These are phyloP conservation scores for Clavispora vitiphila DNA, from an alignment of 805 yeast genomes.

Conservation along the genomic window DNA sequence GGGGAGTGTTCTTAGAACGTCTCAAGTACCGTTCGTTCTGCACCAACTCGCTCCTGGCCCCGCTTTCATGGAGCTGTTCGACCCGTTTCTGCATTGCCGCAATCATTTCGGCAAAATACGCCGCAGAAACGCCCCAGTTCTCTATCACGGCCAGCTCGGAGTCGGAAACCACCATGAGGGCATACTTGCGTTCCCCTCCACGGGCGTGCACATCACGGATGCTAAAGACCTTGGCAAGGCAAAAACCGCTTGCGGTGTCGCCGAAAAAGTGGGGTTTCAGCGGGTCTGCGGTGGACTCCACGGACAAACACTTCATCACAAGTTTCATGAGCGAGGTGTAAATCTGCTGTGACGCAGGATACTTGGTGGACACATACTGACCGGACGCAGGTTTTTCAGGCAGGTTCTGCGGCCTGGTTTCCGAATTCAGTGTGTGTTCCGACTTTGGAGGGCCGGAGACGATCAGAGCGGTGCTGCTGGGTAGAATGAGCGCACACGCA, in stretches of 20 bases:
- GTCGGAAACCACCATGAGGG: conserved; percentile 54
- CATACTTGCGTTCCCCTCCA: conserved; percentile 68
- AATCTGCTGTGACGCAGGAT: conserved; percentile 44
- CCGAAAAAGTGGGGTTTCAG: conserved; percentile 61
- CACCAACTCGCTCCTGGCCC: conserved; percentile 6
- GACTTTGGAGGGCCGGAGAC: conserved; percentile 11
- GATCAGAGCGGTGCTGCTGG: conserved; percentile 27
- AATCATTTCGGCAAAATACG: conserved; percentile 27
- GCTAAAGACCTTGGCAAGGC: conserved; percentile 57
- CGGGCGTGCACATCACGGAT: conserved; percentile 61
- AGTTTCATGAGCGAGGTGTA: conserved; percentile 55
- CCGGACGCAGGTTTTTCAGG: too few species aligned
- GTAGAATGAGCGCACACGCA: conserved; percentile 55
- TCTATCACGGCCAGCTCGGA: conserved; percentile 47
- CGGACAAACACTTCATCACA: conserved; percentile 60
- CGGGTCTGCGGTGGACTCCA: conserved; percentile 58
- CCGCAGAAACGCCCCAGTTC: conserved; percentile 49
- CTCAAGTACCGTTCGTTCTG: conserved; percentile 53
- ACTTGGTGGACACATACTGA: conserved; percentile 53
- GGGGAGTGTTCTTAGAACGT: conserved; percentile 51
- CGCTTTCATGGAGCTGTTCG: conserved; percentile 11
- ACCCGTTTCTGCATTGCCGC: conserved; percentile 16
- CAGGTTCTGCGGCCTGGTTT: too few species aligned
- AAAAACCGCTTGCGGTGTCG: conserved; percentile 56
- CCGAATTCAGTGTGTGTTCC: too few species aligned